Conservation (phyloP, 116 monocot genomes). For the Phalaenopsis hybrid region DNA sequence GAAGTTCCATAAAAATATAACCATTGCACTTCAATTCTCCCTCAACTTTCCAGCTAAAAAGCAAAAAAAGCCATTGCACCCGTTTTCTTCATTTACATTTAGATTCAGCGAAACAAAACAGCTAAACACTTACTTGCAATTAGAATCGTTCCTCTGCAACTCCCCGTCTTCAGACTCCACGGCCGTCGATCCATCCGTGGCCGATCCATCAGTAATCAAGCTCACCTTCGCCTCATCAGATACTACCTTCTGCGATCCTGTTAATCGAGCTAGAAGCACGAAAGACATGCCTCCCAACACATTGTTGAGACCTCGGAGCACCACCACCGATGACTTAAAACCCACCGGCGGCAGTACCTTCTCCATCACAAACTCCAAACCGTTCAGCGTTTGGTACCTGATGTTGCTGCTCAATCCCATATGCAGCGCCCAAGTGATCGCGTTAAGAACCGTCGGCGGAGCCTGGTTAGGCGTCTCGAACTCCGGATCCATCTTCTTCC, state of each 20-base stretch:
- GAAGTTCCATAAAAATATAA: not conserved
- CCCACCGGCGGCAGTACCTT: conserved; percentile 39
- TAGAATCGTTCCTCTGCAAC: conserved; percentile 3
- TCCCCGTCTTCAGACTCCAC: not conserved
- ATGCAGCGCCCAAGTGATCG: conserved; percentile 73
- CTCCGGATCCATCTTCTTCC: conserved; percentile 73
- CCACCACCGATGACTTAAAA: conserved; percentile 70
- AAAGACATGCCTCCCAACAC: conserved; percentile 80
- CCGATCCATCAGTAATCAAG: conserved; percentile 3
- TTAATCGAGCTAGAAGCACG: conserved; percentile 66
- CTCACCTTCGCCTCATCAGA: conserved; percentile 24
- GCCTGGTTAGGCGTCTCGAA: conserved; percentile 75
- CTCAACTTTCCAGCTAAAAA: not conserved
- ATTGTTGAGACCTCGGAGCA: conserved; percentile 76
- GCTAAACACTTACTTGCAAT: conserved; percentile 1
- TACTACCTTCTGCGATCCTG: conserved; percentile 65
- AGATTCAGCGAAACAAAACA: not conserved
- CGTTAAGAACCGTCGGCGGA: conserved; percentile 68
- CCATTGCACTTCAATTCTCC: not conserved
- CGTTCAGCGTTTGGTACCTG: conserved; percentile 84
- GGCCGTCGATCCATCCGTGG: not conserved
- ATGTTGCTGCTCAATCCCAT: conserved; percentile 88
- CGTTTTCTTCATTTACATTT: not conserved
- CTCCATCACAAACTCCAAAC: conserved; percentile 61
- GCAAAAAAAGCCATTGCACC: not conserved